Conservation (phyloP, 2,329 filamentous ascomycete species). For the Fusarium penzigii region DNA sequence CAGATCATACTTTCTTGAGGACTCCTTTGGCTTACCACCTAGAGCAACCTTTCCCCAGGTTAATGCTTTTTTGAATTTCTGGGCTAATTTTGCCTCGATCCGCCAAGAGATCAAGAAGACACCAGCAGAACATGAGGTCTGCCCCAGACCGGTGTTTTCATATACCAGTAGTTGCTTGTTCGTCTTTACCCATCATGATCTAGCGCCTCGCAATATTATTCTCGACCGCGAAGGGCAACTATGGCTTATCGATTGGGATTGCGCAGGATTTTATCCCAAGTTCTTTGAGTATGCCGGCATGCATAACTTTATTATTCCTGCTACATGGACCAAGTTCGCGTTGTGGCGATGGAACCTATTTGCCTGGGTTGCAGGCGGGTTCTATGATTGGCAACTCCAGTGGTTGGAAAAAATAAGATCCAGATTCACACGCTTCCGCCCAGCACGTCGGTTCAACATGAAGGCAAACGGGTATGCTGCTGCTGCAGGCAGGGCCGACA, state of each 20-base stretch:
- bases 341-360: slow-evolving; percentile 16
- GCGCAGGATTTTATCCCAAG: slow-evolving; percentile 16
- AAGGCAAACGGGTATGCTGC: slow-evolving; percentile 11
- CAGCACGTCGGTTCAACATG: slow-evolving; percentile 11
- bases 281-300: slow-evolving; percentile 18
- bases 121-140: slow-evolving; percentile 5
- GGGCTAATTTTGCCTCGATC: slow-evolving; percentile 8
- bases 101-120: slow-evolving; percentile 12
- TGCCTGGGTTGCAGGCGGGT: slow-evolving; percentile 14
- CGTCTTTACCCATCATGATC: slow-evolving; percentile 15
- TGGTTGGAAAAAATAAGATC: slow-evolving; percentile 9
- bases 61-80: slow-evolving; percentile 14
- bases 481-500: slow-evolving; percentile 2
- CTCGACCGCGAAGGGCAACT: slow-evolving; percentile 5
- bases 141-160: slow-evolving; percentile 1
- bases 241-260: slow-evolving; percentile 20
- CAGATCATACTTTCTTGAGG: slow-evolving; percentile 9
- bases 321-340: slow-evolving; percentile 7
- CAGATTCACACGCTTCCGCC: slow-evolving; percentile 13
- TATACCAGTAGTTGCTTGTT: neutral
- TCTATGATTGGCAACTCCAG: slow-evolving; percentile 6
- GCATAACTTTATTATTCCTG: slow-evolving; percentile 13
- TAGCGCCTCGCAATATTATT: slow-evolving; percentile 19
- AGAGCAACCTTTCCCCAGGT: slow-evolving; percentile 5
- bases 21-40: slow-evolving; percentile 9